phyloP scores from a whole-genome alignment of 2,329 filamentous ascomycete species.

The Aureobasidium pullulans region DNA sequence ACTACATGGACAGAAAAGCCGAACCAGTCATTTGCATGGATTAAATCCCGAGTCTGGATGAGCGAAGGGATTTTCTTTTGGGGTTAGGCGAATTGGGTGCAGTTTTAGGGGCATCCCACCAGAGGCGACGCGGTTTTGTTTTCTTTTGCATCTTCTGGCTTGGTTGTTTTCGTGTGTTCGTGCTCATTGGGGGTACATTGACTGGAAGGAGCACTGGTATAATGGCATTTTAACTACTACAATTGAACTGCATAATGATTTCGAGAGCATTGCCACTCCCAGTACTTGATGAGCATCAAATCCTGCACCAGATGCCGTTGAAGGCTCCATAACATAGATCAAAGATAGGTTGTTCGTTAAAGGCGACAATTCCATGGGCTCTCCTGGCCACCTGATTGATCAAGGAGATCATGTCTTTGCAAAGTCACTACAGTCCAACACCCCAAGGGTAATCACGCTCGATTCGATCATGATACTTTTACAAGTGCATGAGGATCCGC shows the following conservation, averaged over 20 bases:
- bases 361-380: too few species aligned
- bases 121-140: not conserved
- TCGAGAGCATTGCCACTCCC: not conserved
- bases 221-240: slow-evolving; percentile 4
- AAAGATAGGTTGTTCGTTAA: too few species aligned
- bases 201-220: not conserved
- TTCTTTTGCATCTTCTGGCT: not conserved
- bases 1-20: not conserved
- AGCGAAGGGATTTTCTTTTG: not conserved
- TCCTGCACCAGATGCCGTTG: too few species aligned
- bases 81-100: not conserved
- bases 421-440: too few species aligned
- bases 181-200: not conserved
- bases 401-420: too few species aligned
- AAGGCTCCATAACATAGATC: too few species aligned
- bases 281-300: not conserved
- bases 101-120: not conserved
- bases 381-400: too few species aligned
- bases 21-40: not conserved
- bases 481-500: too few species aligned
- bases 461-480: too few species aligned
- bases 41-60: not conserved
- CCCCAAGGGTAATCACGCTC: too few species aligned
- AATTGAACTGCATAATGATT: not conserved
- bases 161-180: not conserved